These are phyloP conservation scores for Plasmodium cynomolgi DNA, from an alignment of 169 alveolate species.

Conservation along the genomic window DNA sequence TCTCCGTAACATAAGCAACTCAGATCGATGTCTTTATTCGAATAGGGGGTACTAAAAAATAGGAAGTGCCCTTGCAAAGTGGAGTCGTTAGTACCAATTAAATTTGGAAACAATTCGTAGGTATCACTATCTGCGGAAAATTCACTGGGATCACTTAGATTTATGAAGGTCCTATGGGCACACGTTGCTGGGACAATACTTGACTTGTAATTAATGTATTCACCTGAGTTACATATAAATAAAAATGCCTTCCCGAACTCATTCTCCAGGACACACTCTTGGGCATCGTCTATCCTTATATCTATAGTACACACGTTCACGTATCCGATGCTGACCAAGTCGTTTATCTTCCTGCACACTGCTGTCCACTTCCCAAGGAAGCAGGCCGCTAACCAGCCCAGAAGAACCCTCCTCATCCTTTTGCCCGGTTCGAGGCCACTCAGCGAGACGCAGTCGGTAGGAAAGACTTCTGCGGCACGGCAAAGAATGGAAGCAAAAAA, in stretches of 20 bases:
- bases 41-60: conserved; percentile 42
- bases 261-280: conserved; percentile 46
- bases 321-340: conserved; percentile 2
- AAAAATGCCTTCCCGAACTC: conserved; percentile 42
- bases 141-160: conserved; percentile 34
- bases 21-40: conserved; percentile 34
- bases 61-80: neutral
- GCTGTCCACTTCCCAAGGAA: neutral
- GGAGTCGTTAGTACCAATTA: conserved; percentile 17
- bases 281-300: conserved; percentile 1
- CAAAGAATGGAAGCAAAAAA: neutral
- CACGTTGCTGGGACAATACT: neutral
- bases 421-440: neutral
- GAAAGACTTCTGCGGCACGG: neutral
- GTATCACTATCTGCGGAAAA: conserved; percentile 47
- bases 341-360: conserved; percentile 1
- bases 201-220: neutral
- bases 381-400: neutral
- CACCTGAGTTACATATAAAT: conserved; percentile 15
- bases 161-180: conserved; percentile 24
- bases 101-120: conserved; percentile 29
- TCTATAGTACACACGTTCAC: conserved; percentile 6
- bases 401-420: neutral
- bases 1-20: conserved; percentile 37
- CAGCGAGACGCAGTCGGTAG: neutral